Base-by-base conservation (phyloP, 768 basidiomycete species). In the Calocybe indica region DNA sequence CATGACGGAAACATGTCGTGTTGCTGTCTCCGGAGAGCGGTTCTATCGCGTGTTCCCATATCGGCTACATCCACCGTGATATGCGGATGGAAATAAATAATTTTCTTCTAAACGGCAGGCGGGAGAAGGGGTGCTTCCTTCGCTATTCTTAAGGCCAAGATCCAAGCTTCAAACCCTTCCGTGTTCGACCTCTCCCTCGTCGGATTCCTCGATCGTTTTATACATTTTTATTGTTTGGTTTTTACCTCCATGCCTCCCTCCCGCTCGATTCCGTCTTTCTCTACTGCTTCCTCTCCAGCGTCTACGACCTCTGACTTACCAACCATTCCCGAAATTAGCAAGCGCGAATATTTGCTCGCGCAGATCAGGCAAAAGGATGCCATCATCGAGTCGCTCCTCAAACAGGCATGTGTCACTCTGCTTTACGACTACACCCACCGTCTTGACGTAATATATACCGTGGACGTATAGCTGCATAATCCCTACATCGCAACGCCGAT, bases 301-400 rank as follows among this genome's bases (percentile, higher is more conserved):
- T 64, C 66, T 45, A 53, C 62, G 51, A 62, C 64, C 37, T 67
- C 71, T 40, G 67, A 70, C 55, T 69, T 71, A 53, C 61, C 73
- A 32, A 67, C 63, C 51, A 47, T 61, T 56, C 62, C 62, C 55
- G 58, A 53, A 13, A 68, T 63, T 56, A 92, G 89, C 60, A 91
- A 91, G 70, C 80, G 88, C 49, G 90, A 92, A 58, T 90, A 90
- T 59, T 72, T 92, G 12, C 77, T 92, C 22, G 86, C 88, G 5
- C 87, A 92, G 61, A 83, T 92, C 53, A 78, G 83, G 46, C 89
- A 92, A 68, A 92, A 92, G 69, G 89, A 92, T 67, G 73, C 80
- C 13, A 85, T 92, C 55, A 92, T 92, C 55, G 86, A 90, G 52
- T 85, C 82, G 10, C 78, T 92, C 10, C 75, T 92, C 54, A 90